Evolutionary conservation across 2,329 filamentous ascomycete species (phyloP).

Genomic region (Acarospora socialis): DNA sequence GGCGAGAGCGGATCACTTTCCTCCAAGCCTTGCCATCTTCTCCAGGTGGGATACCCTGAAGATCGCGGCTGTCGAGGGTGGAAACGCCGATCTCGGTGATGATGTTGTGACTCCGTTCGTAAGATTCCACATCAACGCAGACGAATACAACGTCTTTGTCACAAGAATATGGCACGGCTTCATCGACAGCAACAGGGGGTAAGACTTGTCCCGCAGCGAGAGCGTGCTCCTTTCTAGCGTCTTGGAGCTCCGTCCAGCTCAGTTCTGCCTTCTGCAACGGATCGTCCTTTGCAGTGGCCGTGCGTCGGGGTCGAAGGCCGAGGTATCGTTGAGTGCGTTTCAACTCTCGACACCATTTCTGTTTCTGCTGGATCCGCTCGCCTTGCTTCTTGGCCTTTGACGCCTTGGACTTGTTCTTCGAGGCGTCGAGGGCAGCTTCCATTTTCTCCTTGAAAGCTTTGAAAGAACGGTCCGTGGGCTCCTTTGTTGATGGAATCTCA

Average conservation of each 20-base stretch:
- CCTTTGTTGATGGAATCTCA: too few relatives aligned
- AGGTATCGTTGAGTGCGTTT: conserved; percentile 56
- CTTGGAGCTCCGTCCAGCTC: conserved; percentile 16
- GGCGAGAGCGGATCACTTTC: conserved; percentile 49
- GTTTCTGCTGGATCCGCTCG: conserved; percentile 36
- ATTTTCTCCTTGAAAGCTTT: conserved; percentile 41
- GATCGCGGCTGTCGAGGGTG: conserved; percentile 55
- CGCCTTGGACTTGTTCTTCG: conserved; percentile 35
- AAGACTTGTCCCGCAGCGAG: conserved; percentile 17
- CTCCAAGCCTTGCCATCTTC: conserved; percentile 52
- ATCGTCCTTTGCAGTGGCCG: conserved; percentile 7
- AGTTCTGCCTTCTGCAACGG: conserved; percentile 11
- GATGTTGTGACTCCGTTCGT: conserved; percentile 49
- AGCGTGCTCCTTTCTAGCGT: conserved; percentile 16
- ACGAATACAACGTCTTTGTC: conserved; percentile 54
- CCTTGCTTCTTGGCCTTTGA: conserved; percentile 36
- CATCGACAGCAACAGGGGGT: conserved; percentile 30
- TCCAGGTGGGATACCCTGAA: conserved; percentile 45
- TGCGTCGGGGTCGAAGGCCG: conserved; percentile 42
- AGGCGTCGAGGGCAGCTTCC: conserved; percentile 34
- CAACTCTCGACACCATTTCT: conserved; percentile 40
- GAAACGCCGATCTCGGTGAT: conserved; percentile 82
- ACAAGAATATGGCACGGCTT: conserved; percentile 32
- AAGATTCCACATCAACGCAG: conserved; percentile 69
- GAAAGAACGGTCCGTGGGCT: conserved; percentile 22